A percentile compares a stretch with the other conserved stretches of the same genome.
These are phyloP conservation scores for Fagus crenata DNA, from an alignment of 306 rosid genomes.

Conservation along the genomic window DNA sequence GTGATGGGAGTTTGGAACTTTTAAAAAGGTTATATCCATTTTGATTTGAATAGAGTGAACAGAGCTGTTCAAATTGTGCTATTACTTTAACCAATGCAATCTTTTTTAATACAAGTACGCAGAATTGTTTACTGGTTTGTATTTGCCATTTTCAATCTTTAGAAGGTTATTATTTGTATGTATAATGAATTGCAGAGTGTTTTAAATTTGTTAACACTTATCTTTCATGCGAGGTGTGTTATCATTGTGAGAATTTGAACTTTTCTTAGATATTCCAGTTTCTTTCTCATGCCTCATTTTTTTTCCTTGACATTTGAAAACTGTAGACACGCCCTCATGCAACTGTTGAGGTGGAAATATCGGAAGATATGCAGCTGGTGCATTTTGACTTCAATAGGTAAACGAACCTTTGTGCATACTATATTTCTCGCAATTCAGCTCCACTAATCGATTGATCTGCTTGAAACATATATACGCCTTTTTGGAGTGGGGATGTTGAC, in stretches of 20 bases:
- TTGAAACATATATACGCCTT: not conserved
- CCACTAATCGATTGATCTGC: not conserved
- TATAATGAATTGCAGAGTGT: not conserved
- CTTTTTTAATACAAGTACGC: conserved; percentile 5
- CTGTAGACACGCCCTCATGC: no score
- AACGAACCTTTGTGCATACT: conserved; percentile 5
- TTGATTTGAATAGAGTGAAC: not conserved
- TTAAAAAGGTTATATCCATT: not conserved
- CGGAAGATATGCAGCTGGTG: no score
- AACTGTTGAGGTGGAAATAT: no score
- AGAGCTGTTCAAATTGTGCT: not conserved
- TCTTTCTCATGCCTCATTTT: conserved; percentile 12
- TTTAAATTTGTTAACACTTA: not conserved
- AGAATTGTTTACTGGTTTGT: conserved; percentile 1
- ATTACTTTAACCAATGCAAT: conserved; percentile 5
- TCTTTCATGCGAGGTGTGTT: not conserved
- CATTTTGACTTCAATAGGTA: conserved; percentile 27
- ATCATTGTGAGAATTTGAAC: not conserved
- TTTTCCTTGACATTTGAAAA: conserved; percentile 34
- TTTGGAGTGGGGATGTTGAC: not conserved
- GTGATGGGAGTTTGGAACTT: no score
- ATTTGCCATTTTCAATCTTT: not conserved
- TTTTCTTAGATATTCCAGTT: not conserved
- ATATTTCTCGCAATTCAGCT: conserved; percentile 1
- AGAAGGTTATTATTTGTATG: not conserved